These are phyloP conservation scores for Papiliotrema terrestris DNA, from an alignment of 1,284 basidiomycete species.

Conservation along the genomic window DNA sequence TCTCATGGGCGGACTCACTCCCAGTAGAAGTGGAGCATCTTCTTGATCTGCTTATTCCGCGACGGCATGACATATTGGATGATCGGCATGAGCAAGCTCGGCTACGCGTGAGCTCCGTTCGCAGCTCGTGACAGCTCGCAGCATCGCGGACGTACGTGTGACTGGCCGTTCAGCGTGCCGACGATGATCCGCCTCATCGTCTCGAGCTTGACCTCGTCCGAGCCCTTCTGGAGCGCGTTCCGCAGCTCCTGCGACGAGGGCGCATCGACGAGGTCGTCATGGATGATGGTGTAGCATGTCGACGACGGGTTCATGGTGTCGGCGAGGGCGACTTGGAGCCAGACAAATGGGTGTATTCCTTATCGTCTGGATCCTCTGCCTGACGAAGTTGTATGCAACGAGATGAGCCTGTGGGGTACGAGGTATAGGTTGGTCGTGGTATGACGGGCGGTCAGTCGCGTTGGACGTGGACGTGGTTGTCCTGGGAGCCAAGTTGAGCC, in stretches of 20 bases:
- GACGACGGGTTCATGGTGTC: constrained; percentile 42
- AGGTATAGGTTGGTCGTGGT: not conserved
- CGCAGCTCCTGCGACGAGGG: constrained; percentile 83
- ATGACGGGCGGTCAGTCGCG: not conserved
- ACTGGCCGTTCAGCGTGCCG: constrained; percentile 91
- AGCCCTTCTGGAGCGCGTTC: constrained; percentile 82
- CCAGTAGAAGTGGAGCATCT: constrained; percentile 98
- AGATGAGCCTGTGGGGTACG: not conserved
- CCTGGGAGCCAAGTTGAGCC: not conserved
- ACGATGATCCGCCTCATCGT: constrained; percentile 94
- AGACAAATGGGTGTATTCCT: too few relatives aligned
- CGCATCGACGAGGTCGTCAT: constrained; percentile 66
- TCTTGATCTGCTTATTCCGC: constrained; percentile 96
- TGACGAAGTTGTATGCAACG: too few relatives aligned
- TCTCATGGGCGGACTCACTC: constrained; percentile 54
- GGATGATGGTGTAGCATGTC: constrained; percentile 79
- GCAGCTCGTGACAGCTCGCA: not conserved
- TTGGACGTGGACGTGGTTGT: not conserved
- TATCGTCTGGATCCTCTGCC: too few relatives aligned
- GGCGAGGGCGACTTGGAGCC: not conserved
- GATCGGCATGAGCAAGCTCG: constrained; percentile 91
- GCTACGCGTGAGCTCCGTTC: constrained; percentile 53
- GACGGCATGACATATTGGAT: constrained; percentile 97
- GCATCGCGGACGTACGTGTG: constrained; percentile 51
- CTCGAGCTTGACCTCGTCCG: constrained; percentile 93